Evolutionary conservation across 257 asterid genomes (phyloP).

Genomic region (Nicotiana knightiana): DNA sequence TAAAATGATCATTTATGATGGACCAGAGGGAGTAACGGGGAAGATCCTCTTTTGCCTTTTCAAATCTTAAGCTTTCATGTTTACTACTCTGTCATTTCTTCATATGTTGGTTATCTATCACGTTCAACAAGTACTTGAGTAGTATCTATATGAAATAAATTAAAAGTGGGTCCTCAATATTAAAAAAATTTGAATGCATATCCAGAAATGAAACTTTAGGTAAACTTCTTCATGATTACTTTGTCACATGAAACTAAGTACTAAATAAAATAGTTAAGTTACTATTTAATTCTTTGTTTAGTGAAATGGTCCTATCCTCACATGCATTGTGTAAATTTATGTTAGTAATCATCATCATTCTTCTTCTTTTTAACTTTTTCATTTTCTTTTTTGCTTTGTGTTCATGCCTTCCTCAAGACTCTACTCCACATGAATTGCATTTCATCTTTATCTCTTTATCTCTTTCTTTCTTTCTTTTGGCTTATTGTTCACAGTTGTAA

Average conservation of each 20-base stretch:
- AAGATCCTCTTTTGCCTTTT: too few species aligned
- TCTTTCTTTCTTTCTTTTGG: neutral
- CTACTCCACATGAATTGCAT: constrained; percentile 13
- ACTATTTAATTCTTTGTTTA: constrained; percentile 17
- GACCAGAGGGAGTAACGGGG: too few species aligned
- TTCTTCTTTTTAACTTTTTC: neutral
- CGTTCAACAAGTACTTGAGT: neutral
- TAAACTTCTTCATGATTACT: constrained; percentile 27
- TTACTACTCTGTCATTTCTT: neutral
- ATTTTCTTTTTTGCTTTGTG: neutral
- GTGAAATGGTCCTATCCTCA: constrained; percentile 8
- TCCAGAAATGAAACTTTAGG: neutral
- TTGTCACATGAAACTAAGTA: constrained; percentile 31
- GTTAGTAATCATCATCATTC: neutral
- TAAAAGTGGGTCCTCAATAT: constrained; percentile 19
- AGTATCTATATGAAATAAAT: neutral
- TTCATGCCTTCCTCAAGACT: neutral
- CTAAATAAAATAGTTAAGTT: neutral
- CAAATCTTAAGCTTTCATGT: neutral
- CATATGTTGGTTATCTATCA: neutral
- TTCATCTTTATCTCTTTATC: too few species aligned
- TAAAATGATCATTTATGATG: too few species aligned
- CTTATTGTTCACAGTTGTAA: neutral
- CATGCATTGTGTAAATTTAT: constrained; percentile 10
- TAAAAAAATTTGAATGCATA: neutral